Conservation (phyloP, 192 early-diverging fungal genomes). For the Gonapodya sp. region DNA sequence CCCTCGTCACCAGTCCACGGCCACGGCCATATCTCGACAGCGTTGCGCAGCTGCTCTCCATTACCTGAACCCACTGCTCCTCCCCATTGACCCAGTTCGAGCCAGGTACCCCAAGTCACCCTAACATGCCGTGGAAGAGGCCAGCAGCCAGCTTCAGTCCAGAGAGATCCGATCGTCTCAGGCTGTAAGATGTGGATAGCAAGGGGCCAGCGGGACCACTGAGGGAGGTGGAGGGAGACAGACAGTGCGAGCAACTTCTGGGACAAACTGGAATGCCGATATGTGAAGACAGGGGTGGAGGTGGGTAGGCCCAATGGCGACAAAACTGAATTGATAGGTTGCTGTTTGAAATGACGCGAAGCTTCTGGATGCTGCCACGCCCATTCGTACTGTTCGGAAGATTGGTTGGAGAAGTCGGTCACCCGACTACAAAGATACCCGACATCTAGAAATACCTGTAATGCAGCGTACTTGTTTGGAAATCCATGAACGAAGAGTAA, state of each 20-base stretch:
- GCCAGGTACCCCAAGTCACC: background rate
- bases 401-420: background rate
- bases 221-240: background rate
- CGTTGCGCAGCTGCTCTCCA: background rate
- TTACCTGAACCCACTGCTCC: background rate
- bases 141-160: background rate
- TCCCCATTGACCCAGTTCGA: background rate
- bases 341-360: background rate
- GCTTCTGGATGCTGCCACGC: conserved; percentile 30
- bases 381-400: conserved; percentile 28
- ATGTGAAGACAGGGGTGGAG: background rate
- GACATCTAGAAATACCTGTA: conserved; percentile 30
- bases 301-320: background rate
- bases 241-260: background rate
- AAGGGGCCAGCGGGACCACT: background rate
- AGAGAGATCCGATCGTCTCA: background rate
- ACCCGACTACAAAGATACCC: no score
- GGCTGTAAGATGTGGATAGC: background rate
- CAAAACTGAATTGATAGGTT: background rate
- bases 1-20: background rate
- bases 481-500: conserved; percentile 35
- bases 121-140: background rate
- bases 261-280: background rate
- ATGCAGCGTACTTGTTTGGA: conserved; percentile 28
- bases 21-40: no score